Evolutionary conservation across 2,329 filamentous ascomycete species (phyloP), one percentile per base, ranked within the genome.

Genomic region (Leptographium radiaticola): DNA sequence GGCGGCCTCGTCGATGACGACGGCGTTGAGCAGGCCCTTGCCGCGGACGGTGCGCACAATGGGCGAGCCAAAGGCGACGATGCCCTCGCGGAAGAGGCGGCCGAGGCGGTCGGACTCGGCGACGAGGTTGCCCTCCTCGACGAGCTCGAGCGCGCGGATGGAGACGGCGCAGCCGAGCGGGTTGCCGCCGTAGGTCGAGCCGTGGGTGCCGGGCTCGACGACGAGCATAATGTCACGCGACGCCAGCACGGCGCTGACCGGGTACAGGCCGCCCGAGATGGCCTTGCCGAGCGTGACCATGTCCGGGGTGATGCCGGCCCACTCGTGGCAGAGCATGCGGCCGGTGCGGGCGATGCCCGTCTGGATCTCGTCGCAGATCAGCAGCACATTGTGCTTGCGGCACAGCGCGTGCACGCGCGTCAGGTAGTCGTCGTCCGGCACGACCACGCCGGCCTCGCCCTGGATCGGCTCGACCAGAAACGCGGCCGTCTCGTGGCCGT

Each of bases 301-400:
- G 67, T 98, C 93, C 42, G 91, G 93, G 75, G 91, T 94, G 75
- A 98, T 89, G 61, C 84, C 87, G 54, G 87, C 84, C 90, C 93
- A 97, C 71, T 98, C 83, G 64, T 87, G 86, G 76, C 89, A 95
- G 53, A 98, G 82, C 74, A 98, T 86, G 65, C 86, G 87, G 52
- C 93, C 93, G 18, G 93, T 98, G 59, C 93, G 84, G 53, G 89
- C 93, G 66, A 98, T 95, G 60, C 91, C 91, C 6, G 93, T 98
- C 72, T 98, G 93, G 64, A 98, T 96, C 77, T 98, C 93, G 68
- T 98, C 93, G 69, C 88, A 95, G 69, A 98, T 97, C 66, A 98
- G 74, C 49, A 98, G 81, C 42, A 95, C 89, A 59, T 96, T 95
- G 77, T 97, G 82, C 76, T 95, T 87, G 70, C 88, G 89, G 75